Evolutionary conservation across 805 yeast species (phyloP), one percentile per base, ranked within the genome.

Genomic region (Nakazawaea pomicola): DNA sequence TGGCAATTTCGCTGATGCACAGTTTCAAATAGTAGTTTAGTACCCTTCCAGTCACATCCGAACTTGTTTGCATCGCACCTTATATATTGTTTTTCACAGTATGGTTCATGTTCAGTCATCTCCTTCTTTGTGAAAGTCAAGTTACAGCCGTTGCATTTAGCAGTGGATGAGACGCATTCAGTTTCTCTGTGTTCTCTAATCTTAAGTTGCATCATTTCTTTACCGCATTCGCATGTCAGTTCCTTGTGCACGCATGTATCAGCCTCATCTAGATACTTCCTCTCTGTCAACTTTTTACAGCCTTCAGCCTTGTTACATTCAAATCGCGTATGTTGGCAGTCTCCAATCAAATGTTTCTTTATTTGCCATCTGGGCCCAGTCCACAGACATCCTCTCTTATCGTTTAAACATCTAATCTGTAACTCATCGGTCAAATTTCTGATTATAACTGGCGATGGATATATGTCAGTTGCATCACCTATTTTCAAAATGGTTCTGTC

Each of bases 381-480:
- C 76, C 79, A 74, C 1, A 45, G 53, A 53, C 88, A 81, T 0
- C 86, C 87, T 34, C 80, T 53, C 29, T 53, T 59, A 6, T 48
- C 37, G 49, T 76, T 74, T 37, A 78, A 62, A 52, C 89, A 81
- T 36, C 55, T 56, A 2, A 81, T 85, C 34, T 64, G 59, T 34
- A 80, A 62, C 31, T 80, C 85, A 52, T 80, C 83, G 1, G 79
- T 65, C 49, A 82, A 67, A 48, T 78, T 77, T n/a, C 72, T 56
- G 3, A 81, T 61, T 6, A 81, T 58, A 17, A 77, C 68, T 0
- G 87, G 85, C 2, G 85, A 72, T 4, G 78, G 75, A 36, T 49
- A 62, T 12, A 64, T 51, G 30, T 66, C 70, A 6, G 28, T 41
- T 35, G 27, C 31, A n/a, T 36, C 34, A 4, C 21, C 29, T 3